Percentiles rank a stretch among this genome's conserved stretches.
These are phyloP conservation scores for Trichophyton equinum DNA, from an alignment of 2,329 filamentous ascomycete genomes.

Conservation along the genomic window DNA sequence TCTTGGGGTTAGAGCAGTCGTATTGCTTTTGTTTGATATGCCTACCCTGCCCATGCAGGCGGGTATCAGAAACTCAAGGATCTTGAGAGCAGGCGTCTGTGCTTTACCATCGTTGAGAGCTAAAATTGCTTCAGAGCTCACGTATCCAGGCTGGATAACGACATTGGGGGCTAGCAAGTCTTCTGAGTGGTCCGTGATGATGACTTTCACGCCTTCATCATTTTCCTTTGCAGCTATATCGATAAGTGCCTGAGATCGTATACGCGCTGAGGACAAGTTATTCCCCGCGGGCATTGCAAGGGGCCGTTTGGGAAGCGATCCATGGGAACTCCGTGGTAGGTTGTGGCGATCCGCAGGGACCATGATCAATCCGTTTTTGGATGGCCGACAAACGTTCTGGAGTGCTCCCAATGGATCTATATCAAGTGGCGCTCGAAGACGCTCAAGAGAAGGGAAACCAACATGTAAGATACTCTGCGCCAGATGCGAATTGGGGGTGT, in stretches of 20 bases:
- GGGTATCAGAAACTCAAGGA: constrained; percentile 32
- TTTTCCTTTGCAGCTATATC: constrained; percentile 32
- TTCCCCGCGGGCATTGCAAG: constrained; percentile 32
- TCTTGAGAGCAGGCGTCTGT: constrained; percentile 16
- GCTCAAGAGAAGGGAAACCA: constrained; percentile 31
- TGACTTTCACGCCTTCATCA: constrained; percentile 28
- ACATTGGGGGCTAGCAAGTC: constrained; percentile 20
- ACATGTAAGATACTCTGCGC: constrained; percentile 32
- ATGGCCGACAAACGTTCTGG: constrained; percentile 33
- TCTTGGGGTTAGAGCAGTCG: constrained; percentile 16
- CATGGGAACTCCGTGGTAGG: constrained; percentile 32
- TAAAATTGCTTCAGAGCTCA: constrained; percentile 18
- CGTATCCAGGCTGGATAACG: constrained; percentile 8
- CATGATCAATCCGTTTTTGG: constrained; percentile 27
- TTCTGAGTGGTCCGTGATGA: constrained; percentile 33
- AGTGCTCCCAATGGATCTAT: constrained; percentile 33
- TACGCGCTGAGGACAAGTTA: constrained; percentile 33
- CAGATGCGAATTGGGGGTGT: constrained; percentile 32
- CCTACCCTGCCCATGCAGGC: constrained; percentile 29
- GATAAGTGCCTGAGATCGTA: constrained; percentile 35
- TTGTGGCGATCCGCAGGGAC: constrained; percentile 30
- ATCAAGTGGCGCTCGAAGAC: constrained; percentile 33
- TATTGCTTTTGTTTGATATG: constrained; percentile 3
- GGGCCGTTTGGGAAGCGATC: constrained; percentile 29
- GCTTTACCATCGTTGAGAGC: constrained; percentile 5